phyloP scores from a whole-genome alignment of 495 filamentous ascomycete species.

The Lasiosphaeriaceae sp. region DNA sequence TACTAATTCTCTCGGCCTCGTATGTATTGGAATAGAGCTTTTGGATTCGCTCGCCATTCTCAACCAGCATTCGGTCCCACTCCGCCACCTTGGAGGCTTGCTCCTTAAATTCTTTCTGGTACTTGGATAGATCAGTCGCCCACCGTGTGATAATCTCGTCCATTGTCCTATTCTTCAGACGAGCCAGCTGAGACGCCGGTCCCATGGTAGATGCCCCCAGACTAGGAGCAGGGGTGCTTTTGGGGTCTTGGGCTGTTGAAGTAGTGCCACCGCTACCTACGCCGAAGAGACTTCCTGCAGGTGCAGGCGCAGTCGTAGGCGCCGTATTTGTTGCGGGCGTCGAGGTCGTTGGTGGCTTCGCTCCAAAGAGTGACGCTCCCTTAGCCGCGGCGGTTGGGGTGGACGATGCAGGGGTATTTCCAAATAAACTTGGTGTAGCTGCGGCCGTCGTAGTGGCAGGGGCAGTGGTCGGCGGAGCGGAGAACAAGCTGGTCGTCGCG shows the following conservation, averaged over 20 bases:
- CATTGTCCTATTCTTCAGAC: constrained; percentile 97
- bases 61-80: constrained; percentile 90
- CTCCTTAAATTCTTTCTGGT: constrained; percentile 89
- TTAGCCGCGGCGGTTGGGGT: background rate
- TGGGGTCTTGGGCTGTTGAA: constrained; percentile 16
- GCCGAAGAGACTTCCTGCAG: constrained; percentile 2
- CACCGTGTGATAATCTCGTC: constrained; percentile 98
- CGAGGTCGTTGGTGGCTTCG: background rate
- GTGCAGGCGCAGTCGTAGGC: constrained; percentile 1
- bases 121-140: constrained; percentile 90
- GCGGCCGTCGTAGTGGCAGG: background rate
- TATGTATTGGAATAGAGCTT: constrained; percentile 82
- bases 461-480: no score
- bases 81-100: constrained; percentile 81
- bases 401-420: background rate
- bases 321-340: constrained; percentile 12
- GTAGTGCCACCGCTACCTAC: background rate
- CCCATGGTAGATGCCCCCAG: constrained; percentile 72
- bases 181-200: constrained; percentile 74
- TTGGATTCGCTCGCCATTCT: constrained; percentile 87
- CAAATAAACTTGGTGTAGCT: background rate
- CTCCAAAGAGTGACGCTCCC: background rate
- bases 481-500: no score
- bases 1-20: constrained; percentile 84
- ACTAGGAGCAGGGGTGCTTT: constrained; percentile 30